Base-by-base conservation (phyloP, 768 basidiomycete genomes). In the Symmetrospora coprosmae region DNA sequence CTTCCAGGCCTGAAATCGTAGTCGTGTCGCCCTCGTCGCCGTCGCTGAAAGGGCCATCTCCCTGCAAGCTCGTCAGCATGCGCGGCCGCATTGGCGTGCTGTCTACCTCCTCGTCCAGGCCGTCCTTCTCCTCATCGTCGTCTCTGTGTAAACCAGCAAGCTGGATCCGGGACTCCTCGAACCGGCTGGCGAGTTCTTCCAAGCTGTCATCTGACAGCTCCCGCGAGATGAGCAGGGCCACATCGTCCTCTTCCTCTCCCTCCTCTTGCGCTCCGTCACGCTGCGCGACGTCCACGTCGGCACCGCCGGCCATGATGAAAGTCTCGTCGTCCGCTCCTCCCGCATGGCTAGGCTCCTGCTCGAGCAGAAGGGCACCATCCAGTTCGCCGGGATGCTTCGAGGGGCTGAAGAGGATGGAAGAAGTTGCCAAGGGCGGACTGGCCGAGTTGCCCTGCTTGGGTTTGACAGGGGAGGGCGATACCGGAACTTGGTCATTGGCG, bases 171-270 rank as follows among this genome's bases (percentile, higher is more conserved):
- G 52, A 55, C 35, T 55, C 37, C 25, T 58, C 55, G 39, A 23
- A 58, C 4, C 55, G 55, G 31, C 55, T 58, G 13, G 55, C 55
- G 7, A 58, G 41, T 33, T 58, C 55, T 30, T 58, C 55, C 14
- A 58, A 43, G 6, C 39, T 43, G 37, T 58, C 55, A 41, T 41
- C 40, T 8, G 55, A 58, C 9, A 58, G 55, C 25, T 58, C 55
- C 9, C 55, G 55, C 25, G 55, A 58, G 27, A 58, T 58, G 11
- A 45, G 39, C 16, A 58, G 55, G 17, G 55, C 55, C 28, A 58
- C 25, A 23, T 58, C 55, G 23, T 58, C 55, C 25, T 58, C 55
- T n/a, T 58, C 40, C 7, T 46, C 51, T 11, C 25, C 51, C 4
- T 53, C 34, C 27, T 35, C 4, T 14, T 31, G 8, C 4, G 7